phyloP scores from a whole-genome alignment of 257 asterid species.

The Fraxinus pennsylvanica region DNA sequence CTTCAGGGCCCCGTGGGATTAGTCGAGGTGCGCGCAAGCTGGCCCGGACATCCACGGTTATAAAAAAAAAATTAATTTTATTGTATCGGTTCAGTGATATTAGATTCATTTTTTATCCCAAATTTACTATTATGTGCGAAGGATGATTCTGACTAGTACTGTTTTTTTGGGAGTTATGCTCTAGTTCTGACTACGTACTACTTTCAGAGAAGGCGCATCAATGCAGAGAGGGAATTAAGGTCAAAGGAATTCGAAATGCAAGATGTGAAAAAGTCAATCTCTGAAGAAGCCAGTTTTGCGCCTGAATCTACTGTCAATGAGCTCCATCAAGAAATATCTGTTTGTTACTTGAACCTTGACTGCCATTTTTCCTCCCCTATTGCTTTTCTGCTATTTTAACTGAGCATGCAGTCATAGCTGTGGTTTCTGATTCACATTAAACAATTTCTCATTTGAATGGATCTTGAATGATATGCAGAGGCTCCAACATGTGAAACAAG shows the following conservation, averaged over 20 bases:
- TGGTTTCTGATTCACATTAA: conserved; percentile 22
- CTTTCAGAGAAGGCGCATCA: conserved; percentile 54
- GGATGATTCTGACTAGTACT: background rate
- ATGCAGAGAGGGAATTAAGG: conserved; percentile 49
- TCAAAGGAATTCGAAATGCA: conserved; percentile 55
- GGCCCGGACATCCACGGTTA: too few relatives aligned
- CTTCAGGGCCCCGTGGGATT: too few relatives aligned
- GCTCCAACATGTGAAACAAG: conserved; percentile 51
- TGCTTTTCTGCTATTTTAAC: conserved; percentile 10
- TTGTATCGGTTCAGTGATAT: background rate
- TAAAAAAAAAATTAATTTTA: too few relatives aligned
- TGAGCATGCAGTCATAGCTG: conserved; percentile 19
- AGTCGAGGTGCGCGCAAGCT: too few relatives aligned
- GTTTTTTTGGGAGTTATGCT: conserved; percentile 18
- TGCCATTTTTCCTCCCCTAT: conserved; percentile 8
- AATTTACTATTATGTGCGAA: conserved; percentile 15
- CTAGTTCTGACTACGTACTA: conserved; percentile 20
- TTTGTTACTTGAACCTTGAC: conserved; percentile 40
- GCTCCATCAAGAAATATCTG: conserved; percentile 68
- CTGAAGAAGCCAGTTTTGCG: conserved; percentile 49
- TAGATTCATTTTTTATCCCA: background rate
- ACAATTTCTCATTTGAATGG: conserved; percentile 7
- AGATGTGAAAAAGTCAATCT: conserved; percentile 57
- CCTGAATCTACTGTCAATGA: conserved; percentile 65
- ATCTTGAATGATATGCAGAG: conserved; percentile 50